These are phyloP conservation scores for Metarhizium anisopliae DNA, from an alignment of 2,329 filamentous ascomycete species.

Conservation along the genomic window DNA sequence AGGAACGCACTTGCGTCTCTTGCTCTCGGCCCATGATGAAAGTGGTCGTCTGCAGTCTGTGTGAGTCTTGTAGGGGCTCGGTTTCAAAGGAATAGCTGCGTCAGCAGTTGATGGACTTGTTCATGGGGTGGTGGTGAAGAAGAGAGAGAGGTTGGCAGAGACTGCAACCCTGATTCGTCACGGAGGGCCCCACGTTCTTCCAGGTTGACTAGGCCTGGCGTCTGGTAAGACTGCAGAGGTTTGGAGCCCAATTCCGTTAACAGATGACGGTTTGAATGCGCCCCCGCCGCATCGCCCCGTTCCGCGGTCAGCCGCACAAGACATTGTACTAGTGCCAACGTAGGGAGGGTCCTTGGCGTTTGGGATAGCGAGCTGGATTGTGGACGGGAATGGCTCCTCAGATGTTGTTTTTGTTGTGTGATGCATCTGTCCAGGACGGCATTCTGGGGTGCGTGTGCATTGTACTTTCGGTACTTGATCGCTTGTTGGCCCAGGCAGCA, in stretches of 20 bases:
- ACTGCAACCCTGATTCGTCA: background rate
- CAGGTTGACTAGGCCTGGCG: too few relatives aligned
- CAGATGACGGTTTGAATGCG: background rate
- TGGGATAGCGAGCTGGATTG: background rate
- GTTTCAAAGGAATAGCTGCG: background rate
- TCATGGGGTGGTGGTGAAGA: background rate
- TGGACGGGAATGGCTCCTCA: too few relatives aligned
- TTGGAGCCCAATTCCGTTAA: background rate
- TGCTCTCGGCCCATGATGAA: slow-evolving; percentile 17
- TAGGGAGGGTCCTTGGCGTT: background rate
- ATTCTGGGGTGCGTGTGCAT: too few relatives aligned
- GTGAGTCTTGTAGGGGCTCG: background rate
- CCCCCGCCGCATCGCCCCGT: background rate
- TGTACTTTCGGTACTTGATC: background rate
- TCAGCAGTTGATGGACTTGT: background rate
- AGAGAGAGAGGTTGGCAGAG: background rate
- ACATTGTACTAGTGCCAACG: background rate
- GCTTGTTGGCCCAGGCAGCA: background rate
- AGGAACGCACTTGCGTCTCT: slow-evolving; percentile 55
- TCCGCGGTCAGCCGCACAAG: background rate
- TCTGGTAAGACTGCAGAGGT: background rate
- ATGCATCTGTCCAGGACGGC: too few relatives aligned
- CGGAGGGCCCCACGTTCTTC: background rate
- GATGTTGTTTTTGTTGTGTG: background rate
- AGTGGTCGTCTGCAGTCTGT: background rate